Percentiles rank a stretch among this genome's conserved stretches.
These are phyloP conservation scores for Taiwanofungus camphoratus DNA, from an alignment of 1,284 basidiomycete species.

Conservation along the genomic window DNA sequence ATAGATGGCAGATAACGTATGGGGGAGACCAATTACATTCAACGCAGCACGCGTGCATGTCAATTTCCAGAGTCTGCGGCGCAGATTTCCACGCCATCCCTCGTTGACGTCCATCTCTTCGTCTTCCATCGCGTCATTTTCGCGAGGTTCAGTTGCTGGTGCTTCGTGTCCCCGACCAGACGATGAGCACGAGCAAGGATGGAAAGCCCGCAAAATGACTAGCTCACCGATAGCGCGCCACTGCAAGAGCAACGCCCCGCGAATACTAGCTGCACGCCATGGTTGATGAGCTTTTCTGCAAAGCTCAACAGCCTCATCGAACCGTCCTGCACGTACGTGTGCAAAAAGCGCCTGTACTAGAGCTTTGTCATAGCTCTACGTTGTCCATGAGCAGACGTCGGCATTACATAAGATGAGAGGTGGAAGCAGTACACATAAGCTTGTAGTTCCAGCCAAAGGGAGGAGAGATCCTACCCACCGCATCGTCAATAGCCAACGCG, in stretches of 20 bases:
- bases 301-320: constrained; percentile 80
- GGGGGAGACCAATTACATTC: constrained; percentile 45
- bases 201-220: background rate
- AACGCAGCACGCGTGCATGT: constrained; percentile 75
- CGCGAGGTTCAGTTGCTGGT: constrained; percentile 43
- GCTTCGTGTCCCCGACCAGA: too few species aligned
- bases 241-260: constrained; percentile 71
- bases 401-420: too few species aligned
- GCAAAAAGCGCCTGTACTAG: constrained; percentile 72
- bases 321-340: constrained; percentile 73
- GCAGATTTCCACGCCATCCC: constrained; percentile 66
- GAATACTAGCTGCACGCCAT: constrained; percentile 86
- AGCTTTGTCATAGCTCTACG: constrained; percentile 72
- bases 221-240: constrained; percentile 63
- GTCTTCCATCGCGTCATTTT: constrained; percentile 49
- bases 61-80: constrained; percentile 79
- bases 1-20: background rate
- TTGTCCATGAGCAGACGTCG: too few species aligned
- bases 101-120: constrained; percentile 38
- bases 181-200: background rate
- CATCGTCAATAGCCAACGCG: constrained; percentile 64
- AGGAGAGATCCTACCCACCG: too few species aligned
- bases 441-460: too few species aligned
- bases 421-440: too few species aligned
- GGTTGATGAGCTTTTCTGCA: constrained; percentile 83